Percentiles rank a stretch among this genome's conserved stretches.
Conservation (phyloP, 306 rosid species). For the Citrullus colocynthis region DNA sequence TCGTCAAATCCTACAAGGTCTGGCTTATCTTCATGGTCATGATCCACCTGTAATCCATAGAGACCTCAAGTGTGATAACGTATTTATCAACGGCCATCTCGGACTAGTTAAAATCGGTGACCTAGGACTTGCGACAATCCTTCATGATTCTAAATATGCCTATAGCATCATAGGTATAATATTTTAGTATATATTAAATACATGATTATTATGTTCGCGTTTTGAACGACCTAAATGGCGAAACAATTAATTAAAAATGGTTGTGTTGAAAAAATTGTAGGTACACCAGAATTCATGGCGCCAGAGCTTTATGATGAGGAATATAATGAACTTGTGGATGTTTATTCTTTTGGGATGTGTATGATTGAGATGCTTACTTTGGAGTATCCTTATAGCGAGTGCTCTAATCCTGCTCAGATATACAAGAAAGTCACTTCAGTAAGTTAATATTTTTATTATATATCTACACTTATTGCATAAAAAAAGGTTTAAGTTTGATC, state of each 20-base stretch:
- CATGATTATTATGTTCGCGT: not conserved
- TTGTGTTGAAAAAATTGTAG: constrained; percentile 13
- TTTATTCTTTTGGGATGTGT: constrained; percentile 91
- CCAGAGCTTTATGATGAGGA: constrained; percentile 92
- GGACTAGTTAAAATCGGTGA: constrained; percentile 89
- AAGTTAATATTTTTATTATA: not conserved
- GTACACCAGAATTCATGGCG: constrained; percentile 96
- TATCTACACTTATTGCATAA: not conserved
- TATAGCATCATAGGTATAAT: constrained; percentile 68
- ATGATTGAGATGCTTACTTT: constrained; percentile 78
- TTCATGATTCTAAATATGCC: constrained; percentile 50
- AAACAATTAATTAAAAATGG: not conserved
- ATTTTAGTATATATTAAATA: no score
- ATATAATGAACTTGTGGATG: constrained; percentile 65
- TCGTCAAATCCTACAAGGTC: constrained; percentile 56
- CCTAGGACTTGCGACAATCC: constrained; percentile 77
- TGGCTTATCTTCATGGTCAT: constrained; percentile 50
- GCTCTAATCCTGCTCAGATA: constrained; percentile 92
- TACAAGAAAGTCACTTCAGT: constrained; percentile 88
- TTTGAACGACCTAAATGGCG: not conserved
- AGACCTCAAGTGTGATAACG: constrained; percentile 82
- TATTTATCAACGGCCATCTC: constrained; percentile 79
- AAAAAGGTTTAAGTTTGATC: not conserved
- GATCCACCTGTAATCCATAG: constrained; percentile 84
- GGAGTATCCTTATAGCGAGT: constrained; percentile 74